These are phyloP conservation scores for Rhodocollybia butyracea DNA, from an alignment of 768 basidiomycete species.

Conservation along the genomic window DNA sequence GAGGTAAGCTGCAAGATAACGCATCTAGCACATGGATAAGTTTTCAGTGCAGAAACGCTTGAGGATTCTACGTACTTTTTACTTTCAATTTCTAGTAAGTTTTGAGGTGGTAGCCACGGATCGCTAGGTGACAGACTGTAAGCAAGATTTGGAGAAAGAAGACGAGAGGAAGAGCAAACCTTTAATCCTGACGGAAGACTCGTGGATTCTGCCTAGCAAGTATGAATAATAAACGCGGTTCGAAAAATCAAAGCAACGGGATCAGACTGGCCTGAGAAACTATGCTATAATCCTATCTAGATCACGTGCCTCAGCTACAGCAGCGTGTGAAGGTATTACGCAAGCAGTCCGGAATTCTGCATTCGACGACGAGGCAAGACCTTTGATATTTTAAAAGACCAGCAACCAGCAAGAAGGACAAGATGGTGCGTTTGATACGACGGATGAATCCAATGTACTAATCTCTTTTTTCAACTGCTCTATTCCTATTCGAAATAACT, in stretches of 20 bases:
- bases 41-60: too few species aligned
- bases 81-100: slow-evolving; percentile 15
- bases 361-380: too few species aligned
- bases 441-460: neutral
- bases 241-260: neutral
- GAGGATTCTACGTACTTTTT: slow-evolving; percentile 32
- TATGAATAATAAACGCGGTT: neutral
- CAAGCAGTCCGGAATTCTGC: too few species aligned
- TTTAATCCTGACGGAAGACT: slow-evolving; percentile 94
- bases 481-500: too few species aligned
- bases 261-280: too few species aligned
- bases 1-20: slow-evolving; percentile 93
- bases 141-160: neutral
- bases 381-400: neutral
- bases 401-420: slow-evolving; percentile 8
- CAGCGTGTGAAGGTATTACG: too few species aligned
- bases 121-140: slow-evolving; percentile 46
- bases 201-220: slow-evolving; percentile 83
- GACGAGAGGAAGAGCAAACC: slow-evolving; percentile 24
- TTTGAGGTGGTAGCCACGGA: slow-evolving; percentile 81
- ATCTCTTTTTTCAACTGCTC: too few species aligned
- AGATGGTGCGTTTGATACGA: slow-evolving; percentile 18
- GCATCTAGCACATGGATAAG: slow-evolving; percentile 74
- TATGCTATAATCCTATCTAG: too few species aligned
- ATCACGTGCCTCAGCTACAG: too few species aligned